Evolutionary conservation across 345 rosid species (phyloP).

Genomic region (Salix viminalis): DNA sequence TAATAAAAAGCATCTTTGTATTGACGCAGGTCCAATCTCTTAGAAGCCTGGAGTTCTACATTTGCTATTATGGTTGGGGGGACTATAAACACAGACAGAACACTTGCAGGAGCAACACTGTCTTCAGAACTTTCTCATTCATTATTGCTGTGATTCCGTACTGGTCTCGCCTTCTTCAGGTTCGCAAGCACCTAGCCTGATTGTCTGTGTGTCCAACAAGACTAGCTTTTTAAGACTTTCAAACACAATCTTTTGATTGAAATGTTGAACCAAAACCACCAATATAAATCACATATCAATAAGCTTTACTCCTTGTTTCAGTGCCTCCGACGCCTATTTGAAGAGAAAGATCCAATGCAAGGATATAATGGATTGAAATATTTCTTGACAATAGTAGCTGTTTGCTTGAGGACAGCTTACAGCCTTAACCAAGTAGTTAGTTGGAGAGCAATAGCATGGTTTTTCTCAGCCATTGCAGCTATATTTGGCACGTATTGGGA

Average conservation of each 20-base stretch:
- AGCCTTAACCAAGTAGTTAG: constrained; percentile 23
- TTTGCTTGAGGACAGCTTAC: constrained; percentile 54
- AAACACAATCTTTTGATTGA: neutral
- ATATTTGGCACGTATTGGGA: constrained; percentile 58
- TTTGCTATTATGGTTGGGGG: constrained; percentile 75
- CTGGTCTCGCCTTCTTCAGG: constrained; percentile 60
- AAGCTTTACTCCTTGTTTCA: constrained; percentile 13
- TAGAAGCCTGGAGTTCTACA: constrained; percentile 63
- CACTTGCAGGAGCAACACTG: constrained; percentile 30
- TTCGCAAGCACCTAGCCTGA: neutral
- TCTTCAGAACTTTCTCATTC: constrained; percentile 43
- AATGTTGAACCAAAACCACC: neutral
- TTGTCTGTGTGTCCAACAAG: neutral
- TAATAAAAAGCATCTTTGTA: neutral
- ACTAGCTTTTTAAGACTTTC: neutral
- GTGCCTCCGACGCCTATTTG: constrained; percentile 53
- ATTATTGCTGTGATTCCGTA: constrained; percentile 58
- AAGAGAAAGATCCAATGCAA: constrained; percentile 53
- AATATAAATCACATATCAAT: neutral
- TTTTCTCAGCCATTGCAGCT: constrained; percentile 48
- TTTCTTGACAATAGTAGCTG: constrained; percentile 47
- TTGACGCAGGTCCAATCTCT: constrained; percentile 58
- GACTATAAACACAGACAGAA: constrained; percentile 40
- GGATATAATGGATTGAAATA: constrained; percentile 59
- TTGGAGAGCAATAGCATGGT: constrained; percentile 44